Evolutionary conservation across 108 stramenopile species (phyloP), one percentile per base, ranked within the genome.

Genomic region (Nitzschia sp.): DNA sequence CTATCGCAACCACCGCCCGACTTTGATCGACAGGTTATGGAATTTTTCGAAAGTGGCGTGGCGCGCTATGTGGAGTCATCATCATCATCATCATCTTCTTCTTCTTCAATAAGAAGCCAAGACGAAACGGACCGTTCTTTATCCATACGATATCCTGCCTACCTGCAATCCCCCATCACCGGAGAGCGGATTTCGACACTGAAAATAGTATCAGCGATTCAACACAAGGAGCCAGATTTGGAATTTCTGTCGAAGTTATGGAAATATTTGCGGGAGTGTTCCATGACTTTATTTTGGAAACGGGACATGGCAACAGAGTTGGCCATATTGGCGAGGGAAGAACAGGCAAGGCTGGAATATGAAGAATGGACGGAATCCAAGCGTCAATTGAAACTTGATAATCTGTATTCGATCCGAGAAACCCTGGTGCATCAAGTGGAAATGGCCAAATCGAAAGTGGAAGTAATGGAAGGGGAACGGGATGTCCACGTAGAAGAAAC

Each of bases 341-440:
- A 79, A 46, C 32, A 66, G 16, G 34, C 65, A 5, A n/a, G 58
- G 30, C 30, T 62, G 50, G 65, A 66, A 34, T 63, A 72, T 36
- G 1, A 21, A 16, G 54, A 56, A 48, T 80, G 79, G 79, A 65
- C 54, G 11, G 11, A 22, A 48, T 35, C 32, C 6, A 52, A 64
- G 27, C 66, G 73, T 23, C 53, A 64, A 29, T 16, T 47, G 15
- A 69, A 80, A 56, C 45, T 80, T 44, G 69, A 80, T 19, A 29
- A 62, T 15, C 52, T 80, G 45, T 80, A 80, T 56, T 17, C 31
- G 17, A 57, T 80, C n/a, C 73, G 79, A 19, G 79, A 80, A 62
- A 80, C 79, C 1, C 31, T 80, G 45, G 69, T 75, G 15, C 59
- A 71, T 52, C 73, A 63, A 19, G 55, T 45, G 9, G 73, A 80